phyloP scores from a whole-genome alignment of 306 rosid species.

The Hippophae tibetana region DNA sequence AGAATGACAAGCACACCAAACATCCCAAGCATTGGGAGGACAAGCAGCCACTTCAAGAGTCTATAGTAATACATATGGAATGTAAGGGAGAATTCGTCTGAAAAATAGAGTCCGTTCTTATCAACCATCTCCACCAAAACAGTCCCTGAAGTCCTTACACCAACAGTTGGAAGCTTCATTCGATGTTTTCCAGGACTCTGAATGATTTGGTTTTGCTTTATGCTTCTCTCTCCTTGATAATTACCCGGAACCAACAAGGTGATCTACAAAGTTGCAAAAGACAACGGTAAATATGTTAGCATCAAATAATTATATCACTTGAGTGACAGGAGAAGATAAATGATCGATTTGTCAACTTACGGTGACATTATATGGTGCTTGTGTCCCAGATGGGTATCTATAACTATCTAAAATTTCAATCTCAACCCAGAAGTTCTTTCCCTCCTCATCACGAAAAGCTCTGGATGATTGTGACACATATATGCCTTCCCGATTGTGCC shows the following conservation, averaged over 20 bases:
- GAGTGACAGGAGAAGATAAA: constrained; percentile 1
- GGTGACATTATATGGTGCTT: constrained; percentile 83
- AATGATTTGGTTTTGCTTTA: constrained; percentile 53
- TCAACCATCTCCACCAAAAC: constrained; percentile 98
- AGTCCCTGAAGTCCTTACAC: constrained; percentile 77
- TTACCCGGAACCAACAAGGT: constrained; percentile 93
- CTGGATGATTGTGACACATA: constrained; percentile 72
- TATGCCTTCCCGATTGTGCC: constrained; percentile 74
- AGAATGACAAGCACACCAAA: constrained; percentile 80
- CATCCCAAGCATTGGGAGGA: constrained; percentile 96
- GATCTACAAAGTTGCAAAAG: constrained; percentile 41
- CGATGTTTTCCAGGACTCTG: constrained; percentile 62
- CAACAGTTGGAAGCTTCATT: constrained; percentile 78
- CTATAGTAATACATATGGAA: constrained; percentile 95
- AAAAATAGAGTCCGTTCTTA: constrained; percentile 78
- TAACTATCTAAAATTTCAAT: constrained; percentile 70
- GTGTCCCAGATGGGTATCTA: constrained; percentile 84
- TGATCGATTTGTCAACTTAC: constrained; percentile 26
- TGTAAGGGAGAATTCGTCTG: constrained; percentile 91
- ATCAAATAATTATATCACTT: neutral
- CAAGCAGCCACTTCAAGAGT: constrained; percentile 88
- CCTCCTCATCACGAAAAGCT: constrained; percentile 96
- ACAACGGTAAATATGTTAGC: constrained; percentile 6
- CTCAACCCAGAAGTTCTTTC: constrained; percentile 87
- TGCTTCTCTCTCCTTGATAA: constrained; percentile 90